phyloP scores from a whole-genome alignment of 106 monocot genomes.

The Dioscorea zingiberensis region DNA sequence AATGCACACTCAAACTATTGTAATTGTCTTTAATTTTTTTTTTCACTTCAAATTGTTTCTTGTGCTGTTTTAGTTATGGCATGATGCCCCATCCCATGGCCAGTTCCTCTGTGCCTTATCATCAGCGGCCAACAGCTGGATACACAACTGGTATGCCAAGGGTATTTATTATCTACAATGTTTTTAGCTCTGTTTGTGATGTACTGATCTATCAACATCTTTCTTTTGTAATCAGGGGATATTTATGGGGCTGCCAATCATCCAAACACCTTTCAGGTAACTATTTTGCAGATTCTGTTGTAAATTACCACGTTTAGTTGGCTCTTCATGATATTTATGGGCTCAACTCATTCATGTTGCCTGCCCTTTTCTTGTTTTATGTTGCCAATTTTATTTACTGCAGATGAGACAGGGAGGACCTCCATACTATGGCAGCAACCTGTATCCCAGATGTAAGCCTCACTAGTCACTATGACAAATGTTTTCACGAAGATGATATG shows the following conservation, averaged over 20 bases:
- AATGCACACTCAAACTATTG: neutral
- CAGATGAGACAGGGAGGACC: conserved; percentile 25
- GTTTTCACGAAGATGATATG: too few species aligned
- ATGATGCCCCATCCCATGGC: conserved; percentile 10
- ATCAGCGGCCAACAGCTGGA: conserved; percentile 19
- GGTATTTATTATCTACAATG: neutral
- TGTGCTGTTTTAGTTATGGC: conserved; percentile 17
- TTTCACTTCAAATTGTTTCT: neutral
- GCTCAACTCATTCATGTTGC: neutral
- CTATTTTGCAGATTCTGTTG: neutral
- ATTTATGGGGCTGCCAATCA: conserved; percentile 15
- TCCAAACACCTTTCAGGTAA: conserved; percentile 17
- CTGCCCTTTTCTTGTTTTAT: neutral
- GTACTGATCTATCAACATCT: neutral
- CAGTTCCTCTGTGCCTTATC: conserved; percentile 26
- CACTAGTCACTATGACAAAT: too few species aligned
- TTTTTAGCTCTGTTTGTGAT: neutral
- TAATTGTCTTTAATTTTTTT: neutral
- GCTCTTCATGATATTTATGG: neutral
- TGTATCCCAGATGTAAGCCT: conserved; percentile 23
- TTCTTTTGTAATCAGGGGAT: conserved; percentile 7
- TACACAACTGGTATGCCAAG: conserved; percentile 20
- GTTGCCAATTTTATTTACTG: too few species aligned
- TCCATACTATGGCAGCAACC: conserved; percentile 15
- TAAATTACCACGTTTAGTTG: neutral